phyloP scores from a whole-genome alignment of 495 filamentous ascomycete species.

The Baudoinia panamericana region DNA sequence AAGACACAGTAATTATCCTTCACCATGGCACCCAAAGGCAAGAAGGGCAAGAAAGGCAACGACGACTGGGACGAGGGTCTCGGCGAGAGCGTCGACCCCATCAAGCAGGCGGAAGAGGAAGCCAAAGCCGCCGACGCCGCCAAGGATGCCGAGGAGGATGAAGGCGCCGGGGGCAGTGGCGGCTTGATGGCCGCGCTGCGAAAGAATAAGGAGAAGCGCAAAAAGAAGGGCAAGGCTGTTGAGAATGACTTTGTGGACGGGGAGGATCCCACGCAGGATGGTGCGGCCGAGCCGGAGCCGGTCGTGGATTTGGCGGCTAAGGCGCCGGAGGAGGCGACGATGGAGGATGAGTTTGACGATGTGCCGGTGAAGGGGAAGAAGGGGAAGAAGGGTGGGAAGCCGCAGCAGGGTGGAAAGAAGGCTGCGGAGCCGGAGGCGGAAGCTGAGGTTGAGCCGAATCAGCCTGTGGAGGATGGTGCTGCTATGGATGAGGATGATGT shows the following conservation, averaged over 20 bases:
- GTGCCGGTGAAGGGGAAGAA: conserved; percentile 53
- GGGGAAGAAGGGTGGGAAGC: conserved; percentile 22
- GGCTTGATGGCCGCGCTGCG: conserved; percentile 76
- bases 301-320: conserved; percentile 42
- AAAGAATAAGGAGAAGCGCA: conserved; percentile 83
- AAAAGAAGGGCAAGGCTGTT: conserved; percentile 66
- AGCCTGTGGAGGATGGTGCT: conserved; percentile 29
- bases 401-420: conserved; percentile 31
- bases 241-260: conserved; percentile 60
- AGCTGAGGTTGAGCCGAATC: too few species aligned
- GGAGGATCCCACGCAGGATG: conserved; percentile 40
- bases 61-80: conserved; percentile 97
- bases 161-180: conserved; percentile 43
- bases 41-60: conserved; percentile 66
- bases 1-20: neutral
- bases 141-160: conserved; percentile 35
- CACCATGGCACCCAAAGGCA: conserved; percentile 87
- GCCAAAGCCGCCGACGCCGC: conserved; percentile 27
- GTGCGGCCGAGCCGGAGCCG: conserved; percentile 28
- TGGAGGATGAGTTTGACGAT: conserved; percentile 72
- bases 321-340: conserved; percentile 67
- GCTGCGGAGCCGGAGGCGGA: conserved; percentile 27
- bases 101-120: conserved; percentile 34
- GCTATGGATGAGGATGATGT: too few species aligned
- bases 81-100: conserved; percentile 50